phyloP scores from a whole-genome alignment of 108 stramenopile genomes.

The Pseudonitzschia multiseries region DNA sequence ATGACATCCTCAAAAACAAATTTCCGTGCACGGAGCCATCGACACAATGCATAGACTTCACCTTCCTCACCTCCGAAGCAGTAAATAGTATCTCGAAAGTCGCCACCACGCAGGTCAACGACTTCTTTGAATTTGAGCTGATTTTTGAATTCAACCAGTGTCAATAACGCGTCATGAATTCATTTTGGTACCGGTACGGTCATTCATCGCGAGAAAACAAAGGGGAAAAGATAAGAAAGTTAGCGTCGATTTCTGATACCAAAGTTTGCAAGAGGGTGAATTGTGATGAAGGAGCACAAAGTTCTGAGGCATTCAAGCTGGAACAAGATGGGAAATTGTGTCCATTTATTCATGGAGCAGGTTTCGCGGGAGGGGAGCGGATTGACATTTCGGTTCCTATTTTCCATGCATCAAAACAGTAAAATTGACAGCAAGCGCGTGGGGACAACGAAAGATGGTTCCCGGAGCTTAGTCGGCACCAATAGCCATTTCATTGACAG shows the following conservation, averaged over 20 bases:
- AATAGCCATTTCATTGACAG: too few species aligned
- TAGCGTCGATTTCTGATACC: not conserved
- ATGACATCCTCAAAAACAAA: constrained; percentile 69
- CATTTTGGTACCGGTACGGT: not conserved
- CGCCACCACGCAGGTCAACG: constrained; percentile 44
- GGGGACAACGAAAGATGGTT: too few species aligned
- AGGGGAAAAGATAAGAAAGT: not conserved
- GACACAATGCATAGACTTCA: constrained; percentile 47
- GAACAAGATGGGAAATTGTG: too few species aligned
- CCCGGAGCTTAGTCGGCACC: too few species aligned
- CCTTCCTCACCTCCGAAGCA: constrained; percentile 55
- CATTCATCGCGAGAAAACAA: not conserved
- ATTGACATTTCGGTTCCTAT: too few species aligned
- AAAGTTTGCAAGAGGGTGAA: not conserved
- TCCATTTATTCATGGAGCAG: too few species aligned
- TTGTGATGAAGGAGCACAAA: not conserved
- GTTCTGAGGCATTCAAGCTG: not conserved
- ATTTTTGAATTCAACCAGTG: not conserved
- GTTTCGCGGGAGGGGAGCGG: too few species aligned
- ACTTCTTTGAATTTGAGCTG: constrained; percentile 56
- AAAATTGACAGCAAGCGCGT: too few species aligned
- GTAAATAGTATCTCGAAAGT: constrained; percentile 52
- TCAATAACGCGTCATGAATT: not conserved
- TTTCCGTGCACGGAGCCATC: constrained; percentile 69
- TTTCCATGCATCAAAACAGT: too few species aligned